Percentiles rank a stretch among this genome's conserved stretches.
phyloP scores from a whole-genome alignment of 306 rosid genomes.

The Vigna radiata region DNA sequence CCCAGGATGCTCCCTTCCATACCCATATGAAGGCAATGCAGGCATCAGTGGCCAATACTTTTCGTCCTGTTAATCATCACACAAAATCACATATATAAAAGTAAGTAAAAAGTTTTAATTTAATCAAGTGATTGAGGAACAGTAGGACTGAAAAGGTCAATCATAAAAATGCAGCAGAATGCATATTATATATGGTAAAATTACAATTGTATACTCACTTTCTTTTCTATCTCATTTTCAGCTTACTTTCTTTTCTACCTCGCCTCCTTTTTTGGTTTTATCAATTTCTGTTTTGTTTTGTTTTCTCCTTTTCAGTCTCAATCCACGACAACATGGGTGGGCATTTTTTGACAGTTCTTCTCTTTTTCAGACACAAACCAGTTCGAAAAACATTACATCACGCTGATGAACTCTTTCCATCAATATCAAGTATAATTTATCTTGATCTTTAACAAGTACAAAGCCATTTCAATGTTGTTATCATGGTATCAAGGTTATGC shows the following conservation, averaged over 20 bases:
- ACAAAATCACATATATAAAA: slow-evolving; percentile 32
- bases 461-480: too few relatives aligned
- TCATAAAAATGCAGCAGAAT: not conserved
- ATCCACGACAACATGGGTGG: not conserved
- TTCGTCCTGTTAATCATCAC: slow-evolving; percentile 69
- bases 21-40: slow-evolving; percentile 96
- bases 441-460: too few relatives aligned
- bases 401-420: too few relatives aligned
- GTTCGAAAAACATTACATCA: too few relatives aligned
- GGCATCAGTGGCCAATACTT: slow-evolving; percentile 91
- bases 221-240: not conserved
- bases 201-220: too few relatives aligned
- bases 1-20: slow-evolving; percentile 91
- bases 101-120: slow-evolving; percentile 35
- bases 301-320: too few relatives aligned
- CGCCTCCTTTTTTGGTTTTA: not conserved
- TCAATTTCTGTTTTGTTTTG: too few relatives aligned
- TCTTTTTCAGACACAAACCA: too few relatives aligned
- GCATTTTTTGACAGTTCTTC: not conserved
- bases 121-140: not conserved
- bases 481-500: too few relatives aligned
- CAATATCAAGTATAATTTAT: too few relatives aligned
- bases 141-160: too few relatives aligned
- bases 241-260: not conserved
- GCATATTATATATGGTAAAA: not conserved